Conservation (phyloP, 345 rosid genomes). For the Linum lewisii region DNA sequence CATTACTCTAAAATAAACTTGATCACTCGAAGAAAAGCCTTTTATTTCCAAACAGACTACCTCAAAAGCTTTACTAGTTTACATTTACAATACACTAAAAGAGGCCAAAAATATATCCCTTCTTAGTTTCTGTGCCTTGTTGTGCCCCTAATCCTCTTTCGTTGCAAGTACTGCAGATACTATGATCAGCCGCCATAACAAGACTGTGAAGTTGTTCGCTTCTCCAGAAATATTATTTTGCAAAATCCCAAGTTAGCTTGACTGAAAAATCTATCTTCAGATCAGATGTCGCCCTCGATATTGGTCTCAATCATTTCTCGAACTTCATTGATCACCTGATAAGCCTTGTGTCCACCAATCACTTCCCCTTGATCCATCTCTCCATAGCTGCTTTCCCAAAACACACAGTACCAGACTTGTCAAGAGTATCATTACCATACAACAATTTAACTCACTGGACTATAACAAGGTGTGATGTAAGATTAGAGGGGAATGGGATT, state of each 20-base stretch:
- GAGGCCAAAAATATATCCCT: too few species aligned
- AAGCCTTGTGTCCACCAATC: conserved; percentile 80
- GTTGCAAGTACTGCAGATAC: too few species aligned
- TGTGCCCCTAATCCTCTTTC: too few species aligned
- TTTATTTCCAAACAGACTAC: too few species aligned
- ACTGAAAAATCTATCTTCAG: background rate
- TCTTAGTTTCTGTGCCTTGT: too few species aligned
- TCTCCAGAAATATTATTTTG: too few species aligned
- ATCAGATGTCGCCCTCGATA: conserved; percentile 15
- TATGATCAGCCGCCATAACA: too few species aligned
- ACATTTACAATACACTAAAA: too few species aligned
- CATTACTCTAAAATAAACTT: too few species aligned
- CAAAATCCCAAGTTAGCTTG: background rate
- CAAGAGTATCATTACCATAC: background rate
- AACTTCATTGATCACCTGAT: conserved; percentile 58
- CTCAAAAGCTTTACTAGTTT: too few species aligned
- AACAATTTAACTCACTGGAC: background rate
- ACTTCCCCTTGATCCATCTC: conserved; percentile 71
- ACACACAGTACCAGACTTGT: background rate
- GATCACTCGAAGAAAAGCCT: too few species aligned
- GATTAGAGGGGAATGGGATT: background rate
- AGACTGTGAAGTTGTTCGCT: too few species aligned
- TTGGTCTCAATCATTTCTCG: conserved; percentile 61
- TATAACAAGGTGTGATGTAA: background rate
- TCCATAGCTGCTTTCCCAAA: conserved; percentile 51